These are phyloP conservation scores for Boletus reticulatus DNA, from an alignment of 768 basidiomycete species.

Conservation along the genomic window DNA sequence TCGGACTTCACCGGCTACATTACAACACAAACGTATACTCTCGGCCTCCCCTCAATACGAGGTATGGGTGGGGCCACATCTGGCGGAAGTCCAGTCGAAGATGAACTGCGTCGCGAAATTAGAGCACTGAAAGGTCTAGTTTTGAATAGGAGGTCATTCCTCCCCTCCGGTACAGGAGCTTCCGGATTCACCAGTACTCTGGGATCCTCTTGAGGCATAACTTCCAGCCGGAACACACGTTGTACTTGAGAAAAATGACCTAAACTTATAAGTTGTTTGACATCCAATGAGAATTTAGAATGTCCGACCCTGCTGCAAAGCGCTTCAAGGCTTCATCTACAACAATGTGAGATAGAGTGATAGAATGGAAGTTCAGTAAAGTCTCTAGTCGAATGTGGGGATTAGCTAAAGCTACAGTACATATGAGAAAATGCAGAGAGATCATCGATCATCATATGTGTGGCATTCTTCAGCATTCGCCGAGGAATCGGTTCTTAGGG, in stretches of 20 bases:
- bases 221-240: background rate
- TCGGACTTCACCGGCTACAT: conserved; percentile 79
- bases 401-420: background rate
- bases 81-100: conserved; percentile 38
- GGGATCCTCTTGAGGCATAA: background rate
- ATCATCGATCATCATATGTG: background rate
- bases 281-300: background rate
- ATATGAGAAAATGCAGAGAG: background rate
- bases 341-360: background rate
- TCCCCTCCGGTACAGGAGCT: conserved; percentile 1
- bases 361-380: background rate
- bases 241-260: background rate
- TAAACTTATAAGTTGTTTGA: background rate
- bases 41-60: conserved; percentile 18
- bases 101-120: conserved; percentile 72
- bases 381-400: background rate
- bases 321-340: no score
- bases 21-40: conserved; percentile 64
- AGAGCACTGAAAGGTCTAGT: conserved; percentile 77
- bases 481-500: conserved; percentile 51
- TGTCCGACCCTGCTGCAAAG: background rate
- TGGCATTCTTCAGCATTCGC: conserved; percentile 34
- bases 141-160: conserved; percentile 58
- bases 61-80: conserved; percentile 14
- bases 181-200: conserved; percentile 6